A percentile compares a stretch with the other conserved stretches of the same genome.
These are phyloP conservation scores for Epichloe typhina DNA, from an alignment of 2,329 filamentous ascomycete genomes.

Conservation along the genomic window DNA sequence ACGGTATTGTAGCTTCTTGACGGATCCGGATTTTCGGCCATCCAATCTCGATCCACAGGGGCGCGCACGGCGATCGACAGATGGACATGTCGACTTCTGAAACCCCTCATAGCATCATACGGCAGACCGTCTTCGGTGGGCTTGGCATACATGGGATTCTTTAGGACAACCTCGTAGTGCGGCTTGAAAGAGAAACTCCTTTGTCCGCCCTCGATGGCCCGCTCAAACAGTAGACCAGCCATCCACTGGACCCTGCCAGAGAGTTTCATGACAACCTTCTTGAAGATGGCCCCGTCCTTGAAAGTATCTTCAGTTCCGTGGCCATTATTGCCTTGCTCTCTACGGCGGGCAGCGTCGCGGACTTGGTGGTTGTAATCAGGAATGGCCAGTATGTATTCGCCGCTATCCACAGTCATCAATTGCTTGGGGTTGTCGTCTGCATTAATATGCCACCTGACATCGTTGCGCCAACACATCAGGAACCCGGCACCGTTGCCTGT, in stretches of 20 bases:
- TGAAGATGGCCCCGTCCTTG: conserved; percentile 73
- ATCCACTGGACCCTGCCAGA: conserved; percentile 93
- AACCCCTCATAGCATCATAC: conserved; percentile 94
- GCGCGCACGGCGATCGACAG: conserved; percentile 85
- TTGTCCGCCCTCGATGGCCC: conserved; percentile 55
- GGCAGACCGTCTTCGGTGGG: conserved; percentile 36
- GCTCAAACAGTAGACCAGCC: conserved; percentile 83
- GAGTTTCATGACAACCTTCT: conserved; percentile 97
- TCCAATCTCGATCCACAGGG: conserved; percentile 78
- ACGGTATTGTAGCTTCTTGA: conserved; percentile 93
- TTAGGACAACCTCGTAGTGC: conserved; percentile 83
- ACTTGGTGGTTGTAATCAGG: conserved; percentile 88
- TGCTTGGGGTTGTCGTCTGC: conserved; percentile 76
- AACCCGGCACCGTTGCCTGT: conserved; percentile 90
- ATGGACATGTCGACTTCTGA: conserved; percentile 92
- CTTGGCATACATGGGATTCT: conserved; percentile 63
- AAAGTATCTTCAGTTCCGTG: conserved; percentile 49
- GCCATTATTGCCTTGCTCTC: conserved; percentile 40
- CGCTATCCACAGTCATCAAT: conserved; percentile 92
- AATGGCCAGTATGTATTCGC: conserved; percentile 86
- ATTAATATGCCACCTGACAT: conserved; percentile 78
- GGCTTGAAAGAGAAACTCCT: conserved; percentile 82
- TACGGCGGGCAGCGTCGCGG: conserved; percentile 43
- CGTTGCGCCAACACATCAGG: conserved; percentile 95
- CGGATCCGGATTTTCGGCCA: conserved; percentile 56